Percentiles rank a stretch among this genome's conserved stretches.
Evolutionary conservation across 177 flowering plant species (phyloP).

Genomic region (Vitis hybrid): DNA sequence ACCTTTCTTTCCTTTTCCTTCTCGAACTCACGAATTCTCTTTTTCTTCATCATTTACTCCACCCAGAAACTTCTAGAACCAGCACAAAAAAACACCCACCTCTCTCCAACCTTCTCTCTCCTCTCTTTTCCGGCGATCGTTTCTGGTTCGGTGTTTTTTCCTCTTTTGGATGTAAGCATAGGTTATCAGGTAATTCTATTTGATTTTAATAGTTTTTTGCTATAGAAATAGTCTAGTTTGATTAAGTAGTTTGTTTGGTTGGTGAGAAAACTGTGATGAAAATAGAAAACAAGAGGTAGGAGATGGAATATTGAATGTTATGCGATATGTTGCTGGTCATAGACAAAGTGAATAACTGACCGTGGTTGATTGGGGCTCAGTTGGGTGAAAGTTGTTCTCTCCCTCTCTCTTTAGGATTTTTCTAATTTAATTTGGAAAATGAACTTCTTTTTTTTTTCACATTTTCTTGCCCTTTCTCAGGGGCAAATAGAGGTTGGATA

Average conservation of each 20-base stretch:
- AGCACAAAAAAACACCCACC: conserved; percentile 18
- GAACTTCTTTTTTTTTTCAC: no score
- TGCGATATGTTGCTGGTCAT: not conserved
- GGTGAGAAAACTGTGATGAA: not conserved
- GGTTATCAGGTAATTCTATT: conserved; percentile 1
- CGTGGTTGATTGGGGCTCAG: not conserved
- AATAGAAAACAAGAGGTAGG: not conserved
- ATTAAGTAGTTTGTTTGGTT: not conserved
- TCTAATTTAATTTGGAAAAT: no score
- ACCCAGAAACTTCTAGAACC: conserved; percentile 57
- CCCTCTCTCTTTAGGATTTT: not conserved
- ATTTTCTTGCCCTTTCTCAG: no score
- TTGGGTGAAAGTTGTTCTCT: not conserved
- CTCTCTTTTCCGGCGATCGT: not conserved
- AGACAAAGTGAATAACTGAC: not conserved
- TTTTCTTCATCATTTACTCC: conserved; percentile 14
- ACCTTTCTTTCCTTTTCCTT: conserved; percentile 15
- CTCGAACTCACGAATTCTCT: conserved; percentile 25
- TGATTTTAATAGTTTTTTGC: not conserved
- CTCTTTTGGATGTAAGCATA: not conserved
- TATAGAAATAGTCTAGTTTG: not conserved
- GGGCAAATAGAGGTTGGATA: not conserved
- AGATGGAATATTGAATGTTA: not conserved
- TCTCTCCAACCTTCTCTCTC: conserved; percentile 5
- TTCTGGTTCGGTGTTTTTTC: not conserved